A percentile compares a stretch with the other conserved stretches of the same genome.
phyloP scores from a whole-genome alignment of 2,329 filamentous ascomycete genomes.

The Dactylellina sp. region DNA sequence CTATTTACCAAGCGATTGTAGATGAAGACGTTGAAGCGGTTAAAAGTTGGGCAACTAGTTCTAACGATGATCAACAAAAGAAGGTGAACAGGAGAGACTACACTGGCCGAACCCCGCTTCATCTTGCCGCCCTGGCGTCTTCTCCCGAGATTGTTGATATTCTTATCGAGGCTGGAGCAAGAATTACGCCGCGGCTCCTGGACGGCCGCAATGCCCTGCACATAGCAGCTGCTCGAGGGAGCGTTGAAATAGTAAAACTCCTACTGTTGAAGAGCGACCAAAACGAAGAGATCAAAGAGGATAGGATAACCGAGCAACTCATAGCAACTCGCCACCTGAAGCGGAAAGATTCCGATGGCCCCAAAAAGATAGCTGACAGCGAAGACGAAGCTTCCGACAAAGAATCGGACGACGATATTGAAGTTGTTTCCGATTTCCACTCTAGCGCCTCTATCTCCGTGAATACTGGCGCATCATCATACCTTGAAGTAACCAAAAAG shows the following conservation, averaged over 20 bases:
- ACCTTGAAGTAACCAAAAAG: slow-evolving; percentile 60
- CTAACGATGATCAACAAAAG: slow-evolving; percentile 72
- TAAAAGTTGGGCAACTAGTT: slow-evolving; percentile 76
- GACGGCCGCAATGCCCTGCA: slow-evolving; percentile 85
- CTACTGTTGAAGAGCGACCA: slow-evolving; percentile 78
- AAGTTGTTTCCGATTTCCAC: slow-evolving; percentile 65
- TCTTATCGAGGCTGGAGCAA: slow-evolving; percentile 77
- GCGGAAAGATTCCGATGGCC: slow-evolving; percentile 29
- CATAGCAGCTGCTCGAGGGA: slow-evolving; percentile 78
- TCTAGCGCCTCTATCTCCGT: slow-evolving; percentile 13
- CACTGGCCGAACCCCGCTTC: slow-evolving; percentile 81
- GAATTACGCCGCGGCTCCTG: slow-evolving; percentile 77
- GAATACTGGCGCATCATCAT: slow-evolving; percentile 29
- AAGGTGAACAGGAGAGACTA: slow-evolving; percentile 81
- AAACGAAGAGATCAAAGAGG: slow-evolving; percentile 77
- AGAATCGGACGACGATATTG: slow-evolving; percentile 66
- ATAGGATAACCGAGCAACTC: slow-evolving; percentile 68
- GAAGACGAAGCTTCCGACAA: slow-evolving; percentile 62
- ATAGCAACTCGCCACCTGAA: slow-evolving; percentile 5
- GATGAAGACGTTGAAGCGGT: slow-evolving; percentile 78
- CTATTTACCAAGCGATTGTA: slow-evolving; percentile 83
- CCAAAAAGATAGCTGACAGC: slow-evolving; percentile 58
- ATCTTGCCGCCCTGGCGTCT: slow-evolving; percentile 78
- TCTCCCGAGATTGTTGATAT: slow-evolving; percentile 74
- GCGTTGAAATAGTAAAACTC: slow-evolving; percentile 75